Evolutionary conservation across 345 rosid species (phyloP).

Genomic region (Gossypium arboreum): DNA sequence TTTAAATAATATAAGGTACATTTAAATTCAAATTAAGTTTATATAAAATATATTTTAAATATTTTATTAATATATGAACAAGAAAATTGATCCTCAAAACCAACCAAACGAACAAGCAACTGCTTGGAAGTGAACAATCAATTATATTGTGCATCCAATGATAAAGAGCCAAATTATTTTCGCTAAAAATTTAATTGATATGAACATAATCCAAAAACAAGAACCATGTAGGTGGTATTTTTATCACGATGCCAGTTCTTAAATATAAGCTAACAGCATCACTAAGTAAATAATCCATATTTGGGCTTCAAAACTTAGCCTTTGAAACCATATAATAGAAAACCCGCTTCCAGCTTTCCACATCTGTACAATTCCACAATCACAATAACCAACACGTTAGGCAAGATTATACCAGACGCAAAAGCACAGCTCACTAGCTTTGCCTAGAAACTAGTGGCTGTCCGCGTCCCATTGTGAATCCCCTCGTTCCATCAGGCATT

Average conservation of each 20-base stretch:
- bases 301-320: background rate
- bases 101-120: too few species aligned
- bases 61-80: too few species aligned
- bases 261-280: background rate
- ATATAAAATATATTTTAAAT: too few species aligned
- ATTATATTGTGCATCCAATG: background rate
- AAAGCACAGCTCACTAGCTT: conserved; percentile 14
- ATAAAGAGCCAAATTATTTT: background rate
- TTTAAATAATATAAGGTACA: too few species aligned
- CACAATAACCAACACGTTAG: background rate
- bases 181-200: conserved; percentile 1
- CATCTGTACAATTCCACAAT: conserved; percentile 9
- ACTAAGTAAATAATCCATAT: background rate
- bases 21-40: too few species aligned
- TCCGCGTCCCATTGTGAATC: conserved; percentile 92
- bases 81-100: too few species aligned
- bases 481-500: conserved; percentile 98
- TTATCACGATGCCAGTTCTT: conserved; percentile 1
- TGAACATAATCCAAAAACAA: background rate
- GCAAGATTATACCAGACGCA: conserved; percentile 21
- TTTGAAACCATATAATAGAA: background rate
- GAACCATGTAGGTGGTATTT: background rate
- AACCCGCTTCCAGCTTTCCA: conserved; percentile 14
- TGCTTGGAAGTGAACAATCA: background rate
- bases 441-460: conserved; percentile 34